Evolutionary conservation across 2,329 filamentous ascomycete species (phyloP).

Genomic region (Periglandula ipomoeae): DNA sequence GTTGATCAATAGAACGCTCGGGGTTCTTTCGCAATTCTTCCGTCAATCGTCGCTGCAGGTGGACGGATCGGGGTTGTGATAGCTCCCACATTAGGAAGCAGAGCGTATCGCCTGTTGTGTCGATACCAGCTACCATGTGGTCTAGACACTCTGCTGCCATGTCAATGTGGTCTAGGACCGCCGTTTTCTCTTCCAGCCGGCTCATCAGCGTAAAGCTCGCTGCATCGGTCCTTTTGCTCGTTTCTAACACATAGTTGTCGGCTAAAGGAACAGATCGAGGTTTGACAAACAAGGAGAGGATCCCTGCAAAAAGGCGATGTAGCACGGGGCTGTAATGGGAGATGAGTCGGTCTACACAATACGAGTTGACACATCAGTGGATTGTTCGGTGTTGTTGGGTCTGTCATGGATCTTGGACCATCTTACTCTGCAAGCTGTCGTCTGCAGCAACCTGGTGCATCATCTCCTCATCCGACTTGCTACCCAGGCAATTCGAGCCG

Average conservation of each 20-base stretch:
- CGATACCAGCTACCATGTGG: slow-evolving; percentile 63
- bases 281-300: slow-evolving; percentile 40
- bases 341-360: slow-evolving; percentile 44
- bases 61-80: slow-evolving; percentile 46
- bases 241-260: slow-evolving; percentile 48
- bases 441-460: slow-evolving; percentile 63
- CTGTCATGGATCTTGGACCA: no score
- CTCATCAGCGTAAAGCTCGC: slow-evolving; percentile 48
- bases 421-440: slow-evolving; percentile 53
- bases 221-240: slow-evolving; percentile 34
- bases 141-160: slow-evolving; percentile 61
- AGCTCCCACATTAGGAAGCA: slow-evolving; percentile 66
- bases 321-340: slow-evolving; percentile 46
- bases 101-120: slow-evolving; percentile 60
- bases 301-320: slow-evolving; percentile 35
- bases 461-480: slow-evolving; percentile 48
- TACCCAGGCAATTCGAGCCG: slow-evolving; percentile 50
- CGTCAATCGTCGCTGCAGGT: slow-evolving; percentile 42
- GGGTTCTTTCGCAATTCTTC: slow-evolving; percentile 39
- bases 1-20: slow-evolving; percentile 33
- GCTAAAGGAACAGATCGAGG: slow-evolving; percentile 50
- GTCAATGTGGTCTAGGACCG: slow-evolving; percentile 39
- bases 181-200: slow-evolving; percentile 44
- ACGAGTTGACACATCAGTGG: not conserved
- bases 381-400: not conserved